Percentiles rank a stretch among this genome's conserved stretches.
Conservation (phyloP, 2,329 filamentous ascomycete genomes). For the Cadophora sp. region DNA sequence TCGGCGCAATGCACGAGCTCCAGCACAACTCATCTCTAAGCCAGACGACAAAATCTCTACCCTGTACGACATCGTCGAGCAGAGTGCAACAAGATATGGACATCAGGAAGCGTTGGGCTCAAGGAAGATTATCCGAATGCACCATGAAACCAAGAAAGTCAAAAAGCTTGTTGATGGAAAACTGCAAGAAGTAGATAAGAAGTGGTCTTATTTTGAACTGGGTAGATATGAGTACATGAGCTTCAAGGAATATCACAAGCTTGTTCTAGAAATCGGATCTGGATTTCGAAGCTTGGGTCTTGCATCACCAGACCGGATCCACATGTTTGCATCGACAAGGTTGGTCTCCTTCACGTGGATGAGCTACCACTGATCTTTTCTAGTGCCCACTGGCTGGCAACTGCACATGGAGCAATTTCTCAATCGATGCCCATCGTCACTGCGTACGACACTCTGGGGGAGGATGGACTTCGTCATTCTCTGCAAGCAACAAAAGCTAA, state of each 20-base stretch:
- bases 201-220: constrained; percentile 88
- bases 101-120: constrained; percentile 71
- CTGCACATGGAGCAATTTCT: constrained; percentile 80
- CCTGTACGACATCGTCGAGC: constrained; percentile 76
- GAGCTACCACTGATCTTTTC: background rate
- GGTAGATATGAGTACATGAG: constrained; percentile 78
- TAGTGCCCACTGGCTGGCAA: constrained; percentile 75
- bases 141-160: constrained; percentile 85
- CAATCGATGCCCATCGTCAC: constrained; percentile 94
- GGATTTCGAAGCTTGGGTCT: constrained; percentile 78
- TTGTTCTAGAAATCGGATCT: constrained; percentile 69
- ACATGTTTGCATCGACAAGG: constrained; percentile 78
- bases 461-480: constrained; percentile 84
- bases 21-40: background rate
- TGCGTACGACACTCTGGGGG: constrained; percentile 90
- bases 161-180: constrained; percentile 86
- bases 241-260: constrained; percentile 79
- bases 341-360: background rate
- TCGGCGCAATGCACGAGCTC: background rate
- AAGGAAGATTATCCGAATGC: constrained; percentile 75
- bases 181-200: constrained; percentile 82
- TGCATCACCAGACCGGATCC: constrained; percentile 70
- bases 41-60: constrained; percentile 69
- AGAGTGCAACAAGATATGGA: constrained; percentile 68
- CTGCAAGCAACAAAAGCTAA: constrained; percentile 80